Evolutionary conservation across 352 stramenopile genomes (phyloP).

Genomic region (Phytophthora macrochlamydospora): DNA sequence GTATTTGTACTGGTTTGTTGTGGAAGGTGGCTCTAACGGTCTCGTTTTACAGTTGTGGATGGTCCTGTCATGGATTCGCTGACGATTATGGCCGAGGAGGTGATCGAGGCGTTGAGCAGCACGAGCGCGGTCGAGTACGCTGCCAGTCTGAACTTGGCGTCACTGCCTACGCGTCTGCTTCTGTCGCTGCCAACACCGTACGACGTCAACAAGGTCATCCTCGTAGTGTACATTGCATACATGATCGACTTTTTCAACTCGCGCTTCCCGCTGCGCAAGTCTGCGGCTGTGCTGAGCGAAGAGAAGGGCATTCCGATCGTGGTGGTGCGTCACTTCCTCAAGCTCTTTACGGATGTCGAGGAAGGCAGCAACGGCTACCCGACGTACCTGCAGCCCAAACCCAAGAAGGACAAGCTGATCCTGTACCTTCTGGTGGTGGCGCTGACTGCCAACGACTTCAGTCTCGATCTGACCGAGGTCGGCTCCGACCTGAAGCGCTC

Average conservation of each 20-base stretch:
- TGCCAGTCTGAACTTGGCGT: slow-evolving; percentile 43
- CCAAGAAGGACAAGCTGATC: slow-evolving; percentile 82
- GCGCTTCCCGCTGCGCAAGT: slow-evolving; percentile 71
- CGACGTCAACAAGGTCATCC: slow-evolving; percentile 69
- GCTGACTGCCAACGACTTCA: slow-evolving; percentile 78
- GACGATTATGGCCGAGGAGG: slow-evolving; percentile 75
- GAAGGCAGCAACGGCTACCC: slow-evolving; percentile 57
- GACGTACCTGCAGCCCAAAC: slow-evolving; percentile 78
- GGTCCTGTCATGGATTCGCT: slow-evolving; percentile 74
- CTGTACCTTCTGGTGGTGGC: slow-evolving; percentile 78
- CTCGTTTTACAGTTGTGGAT: slow-evolving; percentile 58
- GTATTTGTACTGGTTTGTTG: slow-evolving; percentile 17
- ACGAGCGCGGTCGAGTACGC: slow-evolving; percentile 66
- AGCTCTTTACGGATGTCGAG: slow-evolving; percentile 73
- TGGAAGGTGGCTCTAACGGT: background rate
- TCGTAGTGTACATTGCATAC: slow-evolving; percentile 79
- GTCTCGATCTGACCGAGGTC: slow-evolving; percentile 74
- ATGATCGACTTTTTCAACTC: slow-evolving; percentile 68
- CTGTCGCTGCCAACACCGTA: slow-evolving; percentile 70
- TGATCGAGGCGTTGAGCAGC: slow-evolving; percentile 63
- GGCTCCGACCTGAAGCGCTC: slow-evolving; percentile 72
- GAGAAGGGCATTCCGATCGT: slow-evolving; percentile 78
- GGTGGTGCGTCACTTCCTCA: slow-evolving; percentile 67
- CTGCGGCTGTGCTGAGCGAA: slow-evolving; percentile 68
- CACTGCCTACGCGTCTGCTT: slow-evolving; percentile 68